Conservation (phyloP, 176 grass and related monocot species). For the Puccinellia tenuiflora region DNA sequence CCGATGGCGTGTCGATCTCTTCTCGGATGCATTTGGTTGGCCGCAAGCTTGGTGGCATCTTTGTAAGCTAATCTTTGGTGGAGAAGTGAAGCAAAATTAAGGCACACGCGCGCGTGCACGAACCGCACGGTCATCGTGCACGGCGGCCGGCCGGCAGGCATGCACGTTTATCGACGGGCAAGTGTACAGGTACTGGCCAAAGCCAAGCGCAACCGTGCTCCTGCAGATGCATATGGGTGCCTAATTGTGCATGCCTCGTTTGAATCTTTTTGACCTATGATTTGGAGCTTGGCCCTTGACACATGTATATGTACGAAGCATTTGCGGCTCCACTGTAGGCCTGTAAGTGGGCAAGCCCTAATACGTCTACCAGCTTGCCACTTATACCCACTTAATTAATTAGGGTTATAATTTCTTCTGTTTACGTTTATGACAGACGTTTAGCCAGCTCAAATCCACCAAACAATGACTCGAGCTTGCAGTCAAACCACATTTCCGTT, state of each 20-base stretch:
- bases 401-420: too few relatives aligned
- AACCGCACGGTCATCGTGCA: background rate
- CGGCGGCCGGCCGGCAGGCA: too few relatives aligned
- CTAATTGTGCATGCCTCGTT: background rate
- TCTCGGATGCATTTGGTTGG: slow-evolving; percentile 27
- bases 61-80: slow-evolving; percentile 4
- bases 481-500: too few relatives aligned
- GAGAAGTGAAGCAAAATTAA: slow-evolving; percentile 38
- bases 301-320: background rate
- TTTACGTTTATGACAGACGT: too few relatives aligned
- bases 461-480: too few relatives aligned
- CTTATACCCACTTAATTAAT: too few relatives aligned
- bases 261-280: slow-evolving; percentile 6
- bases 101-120: background rate
- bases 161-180: background rate
- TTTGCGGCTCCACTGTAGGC: slow-evolving; percentile 2
- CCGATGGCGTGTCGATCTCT: background rate
- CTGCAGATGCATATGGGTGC: background rate
- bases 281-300: slow-evolving; percentile 17
- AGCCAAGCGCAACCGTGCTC: background rate
- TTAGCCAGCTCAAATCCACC: too few relatives aligned
- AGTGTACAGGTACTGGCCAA: background rate
- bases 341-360: too few relatives aligned
- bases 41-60: slow-evolving; percentile 21
- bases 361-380: too few relatives aligned